Conservation (phyloP, 2,329 filamentous ascomycete genomes). For the Diaporthe caulivora region DNA sequence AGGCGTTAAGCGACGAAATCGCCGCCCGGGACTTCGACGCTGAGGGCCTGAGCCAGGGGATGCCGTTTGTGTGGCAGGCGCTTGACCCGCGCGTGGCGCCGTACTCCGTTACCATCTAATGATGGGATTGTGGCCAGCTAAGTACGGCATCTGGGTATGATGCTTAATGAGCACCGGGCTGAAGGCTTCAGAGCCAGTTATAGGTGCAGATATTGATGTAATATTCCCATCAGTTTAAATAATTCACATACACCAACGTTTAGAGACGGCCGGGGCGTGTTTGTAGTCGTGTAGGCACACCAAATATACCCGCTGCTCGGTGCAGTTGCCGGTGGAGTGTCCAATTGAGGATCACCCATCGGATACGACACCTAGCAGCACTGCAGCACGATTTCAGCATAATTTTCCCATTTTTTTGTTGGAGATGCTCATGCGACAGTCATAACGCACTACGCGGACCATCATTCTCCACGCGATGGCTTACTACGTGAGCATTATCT, state of each 20-base stretch:
- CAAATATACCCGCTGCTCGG: background rate
- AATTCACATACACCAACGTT: background rate
- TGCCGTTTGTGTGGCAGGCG: slow-evolving; percentile 58
- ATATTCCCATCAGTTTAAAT: background rate
- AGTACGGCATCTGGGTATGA: too few species aligned
- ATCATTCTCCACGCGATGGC: background rate
- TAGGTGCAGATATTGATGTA: background rate
- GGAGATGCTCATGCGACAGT: background rate
- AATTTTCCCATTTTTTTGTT: background rate
- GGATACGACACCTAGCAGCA: slow-evolving; percentile 6
- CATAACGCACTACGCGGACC: slow-evolving; percentile 8
- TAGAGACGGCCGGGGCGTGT: background rate
- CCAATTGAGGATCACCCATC: background rate
- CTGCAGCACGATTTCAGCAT: background rate
- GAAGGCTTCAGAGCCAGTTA: background rate
- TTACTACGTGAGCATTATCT: background rate
- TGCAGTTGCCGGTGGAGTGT: slow-evolving; percentile 1
- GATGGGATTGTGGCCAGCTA: too few species aligned
- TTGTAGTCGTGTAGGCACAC: background rate
- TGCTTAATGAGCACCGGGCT: background rate
- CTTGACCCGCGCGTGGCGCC: slow-evolving; percentile 42
- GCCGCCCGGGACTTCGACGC: slow-evolving; percentile 55
- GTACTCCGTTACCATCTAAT: slow-evolving; percentile 40
- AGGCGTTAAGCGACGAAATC: slow-evolving; percentile 52
- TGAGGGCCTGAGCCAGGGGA: slow-evolving; percentile 57